phyloP scores from a whole-genome alignment of 73 alveolate genomes.

The Paramecium sonneborni region DNA sequence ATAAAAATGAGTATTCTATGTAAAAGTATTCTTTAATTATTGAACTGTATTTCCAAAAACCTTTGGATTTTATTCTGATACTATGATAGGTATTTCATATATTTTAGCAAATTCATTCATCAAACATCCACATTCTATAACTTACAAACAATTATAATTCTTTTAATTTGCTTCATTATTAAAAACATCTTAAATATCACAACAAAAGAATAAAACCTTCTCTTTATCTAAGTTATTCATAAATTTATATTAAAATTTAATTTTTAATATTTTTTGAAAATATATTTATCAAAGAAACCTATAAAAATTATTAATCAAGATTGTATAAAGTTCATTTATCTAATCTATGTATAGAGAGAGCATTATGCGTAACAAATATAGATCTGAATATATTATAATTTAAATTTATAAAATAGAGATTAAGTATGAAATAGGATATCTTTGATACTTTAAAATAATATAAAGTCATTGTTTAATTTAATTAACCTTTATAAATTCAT shows the following conservation, averaged over 20 bases:
- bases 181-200: constrained; percentile 6
- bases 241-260: not conserved
- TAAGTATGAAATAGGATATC: not conserved
- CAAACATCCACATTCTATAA: constrained; percentile 3
- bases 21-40: not conserved
- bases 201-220: not conserved
- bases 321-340: no score
- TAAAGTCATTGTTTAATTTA: not conserved
- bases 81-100: not conserved
- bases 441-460: not conserved
- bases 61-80: not conserved
- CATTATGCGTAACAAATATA: no score
- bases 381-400: no score
- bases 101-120: constrained; percentile 6
- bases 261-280: no score
- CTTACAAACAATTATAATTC: not conserved
- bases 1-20: not conserved
- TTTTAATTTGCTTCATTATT: not conserved
- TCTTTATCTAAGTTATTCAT: not conserved
- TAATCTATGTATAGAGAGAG: no score
- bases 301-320: not conserved
- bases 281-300: no score
- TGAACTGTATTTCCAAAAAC: constrained; percentile 10
- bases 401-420: not conserved
- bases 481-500: not conserved